Conservation (phyloP, 2,329 filamentous ascomycete species). For the Pseudocercospora cruenta region DNA sequence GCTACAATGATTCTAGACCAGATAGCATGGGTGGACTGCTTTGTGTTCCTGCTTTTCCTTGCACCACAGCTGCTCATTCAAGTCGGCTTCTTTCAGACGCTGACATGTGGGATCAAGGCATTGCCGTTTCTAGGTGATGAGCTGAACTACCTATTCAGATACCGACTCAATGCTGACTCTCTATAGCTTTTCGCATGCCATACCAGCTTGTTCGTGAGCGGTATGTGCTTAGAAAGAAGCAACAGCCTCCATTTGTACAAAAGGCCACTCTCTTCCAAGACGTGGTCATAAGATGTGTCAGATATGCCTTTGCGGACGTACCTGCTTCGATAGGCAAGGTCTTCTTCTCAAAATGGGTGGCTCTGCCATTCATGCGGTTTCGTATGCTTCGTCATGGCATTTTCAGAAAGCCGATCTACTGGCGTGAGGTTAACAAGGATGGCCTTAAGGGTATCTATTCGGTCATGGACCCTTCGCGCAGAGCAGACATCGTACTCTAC, state of each 20-base stretch:
- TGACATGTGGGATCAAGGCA: constrained; percentile 61
- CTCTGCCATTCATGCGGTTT: constrained; percentile 74
- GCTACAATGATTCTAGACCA: constrained; percentile 70
- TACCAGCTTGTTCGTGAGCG: constrained; percentile 62
- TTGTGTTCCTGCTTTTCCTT: constrained; percentile 72
- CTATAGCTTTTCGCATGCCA: constrained; percentile 51
- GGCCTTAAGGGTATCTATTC: constrained; percentile 68
- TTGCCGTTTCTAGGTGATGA: constrained; percentile 71
- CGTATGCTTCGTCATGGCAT: constrained; percentile 75
- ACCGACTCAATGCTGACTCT: not conserved
- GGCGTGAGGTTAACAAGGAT: constrained; percentile 60
- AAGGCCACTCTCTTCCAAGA: constrained; percentile 76
- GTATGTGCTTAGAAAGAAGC: constrained; percentile 51
- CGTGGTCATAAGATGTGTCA: constrained; percentile 74
- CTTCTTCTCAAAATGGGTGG: constrained; percentile 76
- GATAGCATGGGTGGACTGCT: constrained; percentile 75
- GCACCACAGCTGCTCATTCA: constrained; percentile 71
- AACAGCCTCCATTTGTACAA: constrained; percentile 66
- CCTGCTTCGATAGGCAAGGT: constrained; percentile 70
- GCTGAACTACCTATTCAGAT: not conserved
- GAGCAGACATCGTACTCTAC: constrained; percentile 78
- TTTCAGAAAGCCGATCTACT: constrained; percentile 63
- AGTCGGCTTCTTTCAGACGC: constrained; percentile 64
- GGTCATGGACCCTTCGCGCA: constrained; percentile 59
- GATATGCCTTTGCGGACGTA: constrained; percentile 75